Evolutionary conservation across 1,284 basidiomycete genomes (phyloP).

Genomic region (Malassezia dermatis): DNA sequence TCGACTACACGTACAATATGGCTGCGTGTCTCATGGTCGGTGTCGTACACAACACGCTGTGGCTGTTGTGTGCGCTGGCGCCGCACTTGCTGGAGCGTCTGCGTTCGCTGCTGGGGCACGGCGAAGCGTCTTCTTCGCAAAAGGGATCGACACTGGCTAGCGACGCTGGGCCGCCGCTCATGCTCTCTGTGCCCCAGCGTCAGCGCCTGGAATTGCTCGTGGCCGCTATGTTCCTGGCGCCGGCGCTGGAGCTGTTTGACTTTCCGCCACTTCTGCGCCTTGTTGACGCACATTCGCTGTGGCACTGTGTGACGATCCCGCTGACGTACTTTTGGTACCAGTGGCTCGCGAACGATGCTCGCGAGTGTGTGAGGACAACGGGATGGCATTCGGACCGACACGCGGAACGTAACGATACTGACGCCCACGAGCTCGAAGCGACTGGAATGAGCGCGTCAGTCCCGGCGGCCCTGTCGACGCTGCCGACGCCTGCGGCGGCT

Average conservation of each 20-base stretch:
- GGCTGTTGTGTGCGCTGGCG: constrained; percentile 53
- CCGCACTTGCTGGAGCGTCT: constrained; percentile 21
- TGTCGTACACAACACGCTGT: constrained; percentile 61
- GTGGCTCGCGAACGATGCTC: constrained; percentile 39
- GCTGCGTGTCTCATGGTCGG: constrained; percentile 70
- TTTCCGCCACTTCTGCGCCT: constrained; percentile 65
- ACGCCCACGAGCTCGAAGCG: neutral
- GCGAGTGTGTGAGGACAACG: constrained; percentile 29
- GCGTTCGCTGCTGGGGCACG: neutral
- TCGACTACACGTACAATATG: constrained; percentile 95
- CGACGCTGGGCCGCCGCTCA: neutral
- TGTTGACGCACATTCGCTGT: constrained; percentile 87
- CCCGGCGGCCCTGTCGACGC: neutral
- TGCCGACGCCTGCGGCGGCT: neutral
- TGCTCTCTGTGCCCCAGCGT: constrained; percentile 40
- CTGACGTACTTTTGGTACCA: constrained; percentile 67
- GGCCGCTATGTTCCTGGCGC: constrained; percentile 64
- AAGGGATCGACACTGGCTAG: constrained; percentile 11
- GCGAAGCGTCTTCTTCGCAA: neutral
- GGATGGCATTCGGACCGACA: constrained; percentile 30
- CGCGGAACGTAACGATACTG: neutral
- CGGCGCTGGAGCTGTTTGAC: constrained; percentile 77
- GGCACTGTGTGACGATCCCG: constrained; percentile 80
- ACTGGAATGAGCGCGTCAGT: neutral
- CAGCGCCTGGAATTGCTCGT: constrained; percentile 52